Evolutionary conservation across 1,139 yeast species (phyloP).

Genomic region (Candida tunisiensis): DNA sequence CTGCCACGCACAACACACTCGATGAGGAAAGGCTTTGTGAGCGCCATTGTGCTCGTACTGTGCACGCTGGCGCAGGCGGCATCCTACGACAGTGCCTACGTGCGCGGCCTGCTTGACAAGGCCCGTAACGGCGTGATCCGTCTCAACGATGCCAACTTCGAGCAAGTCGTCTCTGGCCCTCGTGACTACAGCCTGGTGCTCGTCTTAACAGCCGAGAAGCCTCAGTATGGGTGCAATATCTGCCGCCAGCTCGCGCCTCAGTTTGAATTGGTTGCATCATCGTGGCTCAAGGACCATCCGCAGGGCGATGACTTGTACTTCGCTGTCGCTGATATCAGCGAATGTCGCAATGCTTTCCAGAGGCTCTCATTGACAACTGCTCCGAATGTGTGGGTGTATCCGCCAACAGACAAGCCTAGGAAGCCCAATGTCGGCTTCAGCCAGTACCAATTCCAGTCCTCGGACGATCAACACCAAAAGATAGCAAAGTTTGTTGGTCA

Average conservation of each 20-base stretch:
- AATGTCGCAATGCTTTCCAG: constrained; percentile 37
- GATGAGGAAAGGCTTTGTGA: too few species aligned
- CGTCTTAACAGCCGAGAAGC: constrained; percentile 56
- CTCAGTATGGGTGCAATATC: constrained; percentile 59
- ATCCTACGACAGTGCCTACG: neutral
- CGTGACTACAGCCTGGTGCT: constrained; percentile 54
- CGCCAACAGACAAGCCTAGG: constrained; percentile 30
- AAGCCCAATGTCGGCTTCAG: constrained; percentile 11
- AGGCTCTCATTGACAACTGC: constrained; percentile 44
- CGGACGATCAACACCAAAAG: constrained; percentile 33
- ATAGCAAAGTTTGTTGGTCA: constrained; percentile 20
- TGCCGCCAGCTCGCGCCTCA: constrained; percentile 63
- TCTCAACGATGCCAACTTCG: constrained; percentile 46
- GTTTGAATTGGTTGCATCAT: constrained; percentile 39
- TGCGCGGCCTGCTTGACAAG: too few species aligned
- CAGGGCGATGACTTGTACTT: constrained; percentile 37
- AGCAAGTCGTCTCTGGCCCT: constrained; percentile 42
- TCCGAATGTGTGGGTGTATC: constrained; percentile 57
- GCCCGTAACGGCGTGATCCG: constrained; percentile 22
- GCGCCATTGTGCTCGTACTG: neutral
- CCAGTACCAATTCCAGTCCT: constrained; percentile 28
- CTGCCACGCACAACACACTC: too few species aligned
- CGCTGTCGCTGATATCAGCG: constrained; percentile 55
- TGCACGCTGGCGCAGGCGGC: neutral
- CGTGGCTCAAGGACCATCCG: constrained; percentile 38